These are phyloP conservation scores for Thermochaetoides thermophila DNA, from an alignment of 495 filamentous ascomycete genomes.

Conservation along the genomic window DNA sequence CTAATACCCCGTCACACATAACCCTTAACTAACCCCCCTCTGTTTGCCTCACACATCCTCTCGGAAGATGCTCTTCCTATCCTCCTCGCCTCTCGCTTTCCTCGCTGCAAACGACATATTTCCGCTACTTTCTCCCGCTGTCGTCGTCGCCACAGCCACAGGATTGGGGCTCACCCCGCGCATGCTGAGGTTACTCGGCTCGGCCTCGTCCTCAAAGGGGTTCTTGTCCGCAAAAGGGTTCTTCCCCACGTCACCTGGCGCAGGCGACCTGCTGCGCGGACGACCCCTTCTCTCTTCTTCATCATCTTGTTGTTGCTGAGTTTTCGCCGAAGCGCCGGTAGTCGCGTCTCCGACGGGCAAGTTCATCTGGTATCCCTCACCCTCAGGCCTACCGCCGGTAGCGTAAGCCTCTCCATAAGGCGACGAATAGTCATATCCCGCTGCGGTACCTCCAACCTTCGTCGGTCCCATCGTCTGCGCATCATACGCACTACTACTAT, in stretches of 20 bases:
- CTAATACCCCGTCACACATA: no score
- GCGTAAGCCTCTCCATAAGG: no score
- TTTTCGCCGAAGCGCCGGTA: constrained; percentile 1
- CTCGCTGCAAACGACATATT: constrained; percentile 18
- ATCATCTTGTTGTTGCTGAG: not conserved
- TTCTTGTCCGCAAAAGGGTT: constrained; percentile 18
- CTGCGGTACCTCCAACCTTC: no score
- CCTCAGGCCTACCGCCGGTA: constrained; percentile 16
- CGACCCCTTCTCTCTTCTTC: constrained; percentile 20
- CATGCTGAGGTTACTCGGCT: constrained; percentile 39
- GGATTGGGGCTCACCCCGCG: constrained; percentile 43
- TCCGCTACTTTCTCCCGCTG: no score
- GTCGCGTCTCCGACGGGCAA: constrained; percentile 12
- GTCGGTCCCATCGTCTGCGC: no score
- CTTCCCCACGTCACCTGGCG: constrained; percentile 2
- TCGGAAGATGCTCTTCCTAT: constrained; percentile 33
- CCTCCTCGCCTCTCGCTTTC: constrained; percentile 10
- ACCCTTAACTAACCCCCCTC: no score
- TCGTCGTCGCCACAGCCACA: constrained; percentile 16
- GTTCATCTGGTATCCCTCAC: constrained; percentile 35
- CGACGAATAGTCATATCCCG: no score
- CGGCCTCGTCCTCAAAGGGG: constrained; percentile 42
- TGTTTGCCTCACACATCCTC: constrained; percentile 35
- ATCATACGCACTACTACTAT: no score
- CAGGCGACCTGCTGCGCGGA: constrained; percentile 18